Conservation (phyloP, 2,329 filamentous ascomycete genomes). For the Colletotrichum aenigma region DNA sequence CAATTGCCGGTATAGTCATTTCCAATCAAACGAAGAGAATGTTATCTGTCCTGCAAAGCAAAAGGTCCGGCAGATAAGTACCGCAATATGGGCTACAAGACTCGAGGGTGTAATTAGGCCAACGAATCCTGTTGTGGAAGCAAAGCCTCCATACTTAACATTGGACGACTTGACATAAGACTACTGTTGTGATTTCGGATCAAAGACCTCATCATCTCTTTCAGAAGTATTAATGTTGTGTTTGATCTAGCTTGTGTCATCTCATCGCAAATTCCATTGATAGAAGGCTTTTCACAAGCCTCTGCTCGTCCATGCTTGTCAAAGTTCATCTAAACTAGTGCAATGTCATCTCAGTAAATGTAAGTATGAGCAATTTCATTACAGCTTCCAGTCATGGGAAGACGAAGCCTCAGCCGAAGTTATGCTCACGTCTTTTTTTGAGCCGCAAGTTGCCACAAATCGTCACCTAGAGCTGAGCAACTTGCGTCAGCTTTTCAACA, state of each 20-base stretch:
- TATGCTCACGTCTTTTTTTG: neutral
- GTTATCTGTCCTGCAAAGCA: neutral
- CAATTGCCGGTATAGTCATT: neutral
- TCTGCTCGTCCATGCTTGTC: neutral
- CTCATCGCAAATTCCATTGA: neutral
- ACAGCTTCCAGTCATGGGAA: accelerated
- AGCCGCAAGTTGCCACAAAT: neutral
- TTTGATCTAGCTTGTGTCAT: neutral
- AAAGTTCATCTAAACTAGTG: neutral
- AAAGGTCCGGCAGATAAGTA: neutral
- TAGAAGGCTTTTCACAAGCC: neutral
- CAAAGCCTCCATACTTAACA: neutral
- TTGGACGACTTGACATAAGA: neutral
- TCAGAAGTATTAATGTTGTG: neutral
- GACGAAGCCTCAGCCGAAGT: neutral
- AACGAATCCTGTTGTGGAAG: neutral
- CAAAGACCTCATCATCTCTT: neutral
- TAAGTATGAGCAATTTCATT: neutral
- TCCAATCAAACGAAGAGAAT: neutral
- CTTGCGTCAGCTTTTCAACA: neutral
- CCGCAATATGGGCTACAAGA: neutral
- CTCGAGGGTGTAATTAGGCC: neutral
- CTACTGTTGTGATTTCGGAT: accelerated
- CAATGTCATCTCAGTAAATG: neutral
- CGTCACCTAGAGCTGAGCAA: neutral